These are phyloP conservation scores for Podaxis sp. DNA, from an alignment of 768 basidiomycete genomes.

Conservation along the genomic window DNA sequence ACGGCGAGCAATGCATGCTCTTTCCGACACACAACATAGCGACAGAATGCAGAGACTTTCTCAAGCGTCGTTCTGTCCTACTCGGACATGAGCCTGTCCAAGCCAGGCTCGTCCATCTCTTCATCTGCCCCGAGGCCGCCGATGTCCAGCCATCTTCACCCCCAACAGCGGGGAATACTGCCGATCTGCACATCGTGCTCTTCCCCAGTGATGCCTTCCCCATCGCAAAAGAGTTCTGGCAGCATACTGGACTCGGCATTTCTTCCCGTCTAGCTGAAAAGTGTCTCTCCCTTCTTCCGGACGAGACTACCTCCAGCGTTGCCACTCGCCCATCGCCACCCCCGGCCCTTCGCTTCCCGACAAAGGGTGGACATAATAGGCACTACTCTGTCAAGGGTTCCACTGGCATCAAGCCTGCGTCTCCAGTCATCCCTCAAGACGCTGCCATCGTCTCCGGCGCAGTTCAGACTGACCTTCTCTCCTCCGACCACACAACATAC, in stretches of 20 bases:
- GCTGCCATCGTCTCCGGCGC: conserved; percentile 1
- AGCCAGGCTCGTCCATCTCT: conserved; percentile 62
- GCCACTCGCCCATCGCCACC: conserved; percentile 23
- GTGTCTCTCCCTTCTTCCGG: conserved; percentile 69
- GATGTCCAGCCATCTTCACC: neutral
- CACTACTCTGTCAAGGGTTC: conserved; percentile 47
- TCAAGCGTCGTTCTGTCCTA: conserved; percentile 43
- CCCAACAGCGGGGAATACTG: conserved; percentile 23
- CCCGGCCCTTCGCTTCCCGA: conserved; percentile 25
- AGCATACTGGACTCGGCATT: conserved; percentile 88
- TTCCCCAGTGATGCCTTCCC: conserved; percentile 59
- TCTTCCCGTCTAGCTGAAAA: conserved; percentile 84
- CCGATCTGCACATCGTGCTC: conserved; percentile 78
- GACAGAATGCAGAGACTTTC: conserved; percentile 70
- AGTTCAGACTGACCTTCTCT: conserved; percentile 40
- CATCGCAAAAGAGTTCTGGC: conserved; percentile 91
- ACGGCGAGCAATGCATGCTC: conserved; percentile 73
- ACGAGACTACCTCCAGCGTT: conserved; percentile 24
- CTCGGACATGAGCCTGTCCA: conserved; percentile 33
- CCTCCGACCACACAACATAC: conserved; percentile 64
- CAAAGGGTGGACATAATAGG: conserved; percentile 44
- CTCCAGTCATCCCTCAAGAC: conserved; percentile 6
- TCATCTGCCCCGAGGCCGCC: conserved; percentile 58
- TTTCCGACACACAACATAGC: conserved; percentile 73
- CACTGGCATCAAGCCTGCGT: conserved; percentile 12